Base-by-base conservation (phyloP, 2,329 filamentous ascomycete genomes). In the Aspergillus sp. region DNA sequence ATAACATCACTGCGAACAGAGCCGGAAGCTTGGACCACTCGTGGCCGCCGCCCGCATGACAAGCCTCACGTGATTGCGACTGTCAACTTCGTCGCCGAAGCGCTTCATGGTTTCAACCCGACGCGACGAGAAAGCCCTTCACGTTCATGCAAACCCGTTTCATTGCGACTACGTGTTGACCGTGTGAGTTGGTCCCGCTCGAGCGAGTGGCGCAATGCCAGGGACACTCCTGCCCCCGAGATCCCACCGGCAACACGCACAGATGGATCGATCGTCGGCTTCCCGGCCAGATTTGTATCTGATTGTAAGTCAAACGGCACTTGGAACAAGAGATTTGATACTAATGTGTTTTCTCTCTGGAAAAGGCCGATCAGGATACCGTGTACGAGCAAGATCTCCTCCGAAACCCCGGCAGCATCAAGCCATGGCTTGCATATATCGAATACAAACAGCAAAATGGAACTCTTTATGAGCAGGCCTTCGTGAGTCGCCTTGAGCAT, bases 301-400 rank as follows among this genome's bases (percentile, higher is more conserved):
- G 70, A 81, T 81, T 58, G 79, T 81, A 66, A 76, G 79, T 72
- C 46, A 22, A 34, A 57, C 41, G 15, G 31, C 54, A 54, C 54
- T 48, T 52, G n/a, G 19, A 45, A 25, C 15, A 52, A 60, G 61
- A 46, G 70, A 72, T 68, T 64, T 72, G 67, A 72, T 69, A 56
- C 74, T 74, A 59, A 76, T 69, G 13, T 74, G 74, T 66, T 1
- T 1, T 15, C 75, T 80, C 15, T 38, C 70, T 71, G 68, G 70
- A 78, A 67, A 77, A 94, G 87, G 85, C 88, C 70, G 91, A 93
- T 74, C 92, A 96, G 80, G 95, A 99, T 80, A 89, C 91, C 59
- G 87, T 96, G 64, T 99, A 98, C 83, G 96, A 99, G 81, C 93
- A 97, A 80, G 95, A 99, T 77, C 88, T 98, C 64, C 82, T 95